Evolutionary conservation across 2,329 filamentous ascomycete genomes (phyloP), one percentile per base, ranked within the genome.

Genomic region (Ilyonectria sp.): DNA sequence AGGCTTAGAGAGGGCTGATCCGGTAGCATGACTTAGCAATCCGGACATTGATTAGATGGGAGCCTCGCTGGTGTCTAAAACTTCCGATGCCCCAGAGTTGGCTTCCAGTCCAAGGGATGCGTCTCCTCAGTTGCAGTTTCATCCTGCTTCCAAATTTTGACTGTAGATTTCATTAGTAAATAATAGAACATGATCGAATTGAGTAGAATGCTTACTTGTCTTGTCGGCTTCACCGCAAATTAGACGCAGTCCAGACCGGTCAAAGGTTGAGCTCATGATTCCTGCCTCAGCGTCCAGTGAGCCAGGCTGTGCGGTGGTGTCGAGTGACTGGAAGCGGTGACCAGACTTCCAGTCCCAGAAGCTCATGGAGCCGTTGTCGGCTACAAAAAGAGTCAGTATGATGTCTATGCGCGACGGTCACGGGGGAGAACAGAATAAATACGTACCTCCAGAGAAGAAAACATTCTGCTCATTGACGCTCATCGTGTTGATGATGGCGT

Each of bases 271-370:
- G 78, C 93, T 94, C 92, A 99, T 97, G 74, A 99, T 90, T 60
- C 97, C 97, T 6, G 94, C 92, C 82, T 99, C 96, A 6, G 96
- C 96, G 76, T 98, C 95, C 26, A 99, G 84, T 19, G 93, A 97
- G 56, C 96, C 96, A 0, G 96, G 96, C 80, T 99, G 96, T 1
- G 96, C 96, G 8, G 94, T 94, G 4, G 94, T 97, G 74, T 99
- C 95, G 13, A 95, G 87, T 9, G 90, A 89, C 82, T 99, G 96
- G 84, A 96, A 99, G 54, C 93, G 89, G 79, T 99, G 90, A 0
- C 97, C 96, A 0, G 94, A 93, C 83, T 98, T 98, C 96, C 96
- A 99, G 80, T 99, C 97, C 93, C 95, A 99, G 85, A 99, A 99
- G 73, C 91, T 93, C 86, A 98, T 96, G 40, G 93, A 97, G 46